Base-by-base conservation (phyloP, 1,139 yeast species). In the Geotrichum carabidarum region DNA sequence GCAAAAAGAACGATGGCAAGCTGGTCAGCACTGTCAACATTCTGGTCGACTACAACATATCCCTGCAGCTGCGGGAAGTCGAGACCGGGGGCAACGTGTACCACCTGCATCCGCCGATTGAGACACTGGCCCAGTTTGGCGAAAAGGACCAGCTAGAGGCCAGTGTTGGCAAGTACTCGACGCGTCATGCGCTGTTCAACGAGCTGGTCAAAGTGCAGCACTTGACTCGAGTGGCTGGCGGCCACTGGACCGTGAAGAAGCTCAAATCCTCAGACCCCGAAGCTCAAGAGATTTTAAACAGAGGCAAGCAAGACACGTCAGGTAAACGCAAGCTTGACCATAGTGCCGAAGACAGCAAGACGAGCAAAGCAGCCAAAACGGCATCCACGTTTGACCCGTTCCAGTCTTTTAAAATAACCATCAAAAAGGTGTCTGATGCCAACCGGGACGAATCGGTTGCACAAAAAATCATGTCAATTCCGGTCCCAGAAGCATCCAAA, bases 41-140 rank as follows among this genome's bases (percentile, higher is more conserved):
- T 35, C 37, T 56, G 15, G 32, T 37, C 12, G 49, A 40, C 35
- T 53, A 40, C 47, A 54, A 54, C 30, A 31, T 56, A 17, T 35
- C 42, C 8, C 45, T 50, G 22, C 51, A 53, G 11, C 15, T 45
- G 15, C 50, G 46, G 11, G 30, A 30, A 6, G 48, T 46, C 8
- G 50, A 46, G 8, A 40, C 42, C 17, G 68, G 50, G 8, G 56
- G 61, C 9, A 57, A 49, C 22, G 63, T 61, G 18, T 62, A 60
- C 44, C 56, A 56, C 14, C 51, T 66, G 14, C 68, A 67, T 8
- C 72, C 69, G 14, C 70, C 74, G 1, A 49, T 71, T n/a, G 73
- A 71, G 56, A 62, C 59, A 14, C 55, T 69, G 9, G 68, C 65
- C 1, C 42, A 61, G 7, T 60, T 70, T 40, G 64, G 62, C 15